Percentiles rank a stretch among this genome's conserved stretches.
These are phyloP conservation scores for Cystofilobasidium ferigula DNA, from an alignment of 768 basidiomycete genomes.

Conservation along the genomic window DNA sequence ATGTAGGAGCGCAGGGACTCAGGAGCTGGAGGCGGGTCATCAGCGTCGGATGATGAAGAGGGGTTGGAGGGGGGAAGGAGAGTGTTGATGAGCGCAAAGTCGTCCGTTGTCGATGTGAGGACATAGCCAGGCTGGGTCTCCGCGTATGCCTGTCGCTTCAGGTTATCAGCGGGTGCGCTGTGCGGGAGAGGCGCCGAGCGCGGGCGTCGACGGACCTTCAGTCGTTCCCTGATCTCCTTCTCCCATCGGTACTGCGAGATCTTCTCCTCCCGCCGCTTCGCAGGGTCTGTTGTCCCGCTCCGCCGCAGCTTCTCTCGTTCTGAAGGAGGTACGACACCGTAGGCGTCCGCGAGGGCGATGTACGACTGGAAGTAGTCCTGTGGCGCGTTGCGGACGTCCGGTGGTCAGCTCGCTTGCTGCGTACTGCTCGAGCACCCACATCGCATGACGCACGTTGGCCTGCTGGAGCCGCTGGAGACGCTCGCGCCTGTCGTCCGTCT, in stretches of 20 bases:
- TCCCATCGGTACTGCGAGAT: slow-evolving; percentile 82
- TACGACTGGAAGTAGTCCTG: slow-evolving; percentile 32
- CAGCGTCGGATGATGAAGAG: not conserved
- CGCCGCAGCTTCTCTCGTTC: slow-evolving; percentile 28
- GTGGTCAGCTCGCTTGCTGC: not conserved
- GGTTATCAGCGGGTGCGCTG: not conserved
- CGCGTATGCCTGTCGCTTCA: not conserved
- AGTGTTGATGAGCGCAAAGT: slow-evolving; percentile 22
- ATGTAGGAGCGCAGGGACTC: slow-evolving; percentile 50
- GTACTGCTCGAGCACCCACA: not conserved
- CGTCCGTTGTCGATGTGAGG: slow-evolving; percentile 9
- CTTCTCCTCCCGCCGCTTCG: slow-evolving; percentile 68
- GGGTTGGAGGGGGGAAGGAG: slow-evolving; percentile 8
- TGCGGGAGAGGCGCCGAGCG: not conserved
- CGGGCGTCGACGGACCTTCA: slow-evolving; percentile 48
- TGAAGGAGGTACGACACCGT: slow-evolving; percentile 31
- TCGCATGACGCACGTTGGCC: slow-evolving; percentile 32
- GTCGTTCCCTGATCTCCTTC: slow-evolving; percentile 59
- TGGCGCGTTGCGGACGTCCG: not conserved
- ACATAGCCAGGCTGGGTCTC: not conserved
- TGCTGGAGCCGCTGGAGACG: slow-evolving; percentile 30
- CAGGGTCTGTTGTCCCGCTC: slow-evolving; percentile 45
- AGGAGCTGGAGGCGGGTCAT: slow-evolving; percentile 7
- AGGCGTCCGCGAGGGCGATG: slow-evolving; percentile 32
- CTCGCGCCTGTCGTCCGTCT: slow-evolving; percentile 31